phyloP scores from a whole-genome alignment of 1,139 yeast genomes.

The Candida pseudocylindracea region DNA sequence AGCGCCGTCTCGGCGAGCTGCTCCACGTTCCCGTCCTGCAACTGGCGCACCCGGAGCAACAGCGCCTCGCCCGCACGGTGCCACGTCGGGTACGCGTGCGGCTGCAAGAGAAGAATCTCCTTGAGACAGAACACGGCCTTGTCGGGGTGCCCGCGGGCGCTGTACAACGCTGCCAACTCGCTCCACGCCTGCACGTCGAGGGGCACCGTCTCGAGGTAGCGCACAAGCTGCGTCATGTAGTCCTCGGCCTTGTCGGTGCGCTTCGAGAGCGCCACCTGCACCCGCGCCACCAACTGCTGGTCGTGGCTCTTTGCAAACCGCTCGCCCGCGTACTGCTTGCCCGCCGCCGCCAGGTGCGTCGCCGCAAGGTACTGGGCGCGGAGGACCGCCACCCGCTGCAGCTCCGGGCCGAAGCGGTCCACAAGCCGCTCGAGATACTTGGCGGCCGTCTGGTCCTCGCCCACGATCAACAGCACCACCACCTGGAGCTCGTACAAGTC shows the following conservation, averaged over 20 bases:
- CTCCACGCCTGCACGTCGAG: conserved; percentile 60
- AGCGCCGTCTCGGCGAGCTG: conserved; percentile 8
- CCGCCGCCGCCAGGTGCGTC: conserved; percentile 25
- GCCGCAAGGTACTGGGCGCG: conserved; percentile 27
- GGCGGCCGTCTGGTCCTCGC: conserved; percentile 53
- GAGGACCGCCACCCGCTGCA: conserved; percentile 33
- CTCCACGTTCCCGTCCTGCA: conserved; percentile 3
- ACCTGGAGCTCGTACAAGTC: conserved; percentile 51
- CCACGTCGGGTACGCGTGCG: conserved; percentile 54
- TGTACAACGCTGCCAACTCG: conserved; percentile 47
- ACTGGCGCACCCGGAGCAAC: conserved; percentile 6
- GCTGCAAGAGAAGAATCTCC: conserved; percentile 45
- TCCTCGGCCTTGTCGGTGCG: conserved; percentile 5
- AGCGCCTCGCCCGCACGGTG: conserved; percentile 27
- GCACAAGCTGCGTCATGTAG: conserved; percentile 26
- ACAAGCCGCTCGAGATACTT: conserved; percentile 33
- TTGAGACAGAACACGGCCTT: conserved; percentile 46
- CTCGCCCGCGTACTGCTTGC: conserved; percentile 11
- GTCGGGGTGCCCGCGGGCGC: conserved; percentile 34
- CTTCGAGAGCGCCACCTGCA: conserved; percentile 14
- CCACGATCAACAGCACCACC: conserved; percentile 37
- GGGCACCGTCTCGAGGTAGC: conserved; percentile 35
- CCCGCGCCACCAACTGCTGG: conserved; percentile 13
- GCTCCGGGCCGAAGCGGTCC: conserved; percentile 33
- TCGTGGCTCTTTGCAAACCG: conserved; percentile 15